phyloP scores from a whole-genome alignment of 345 rosid species.

The Passiflora organensis region DNA sequence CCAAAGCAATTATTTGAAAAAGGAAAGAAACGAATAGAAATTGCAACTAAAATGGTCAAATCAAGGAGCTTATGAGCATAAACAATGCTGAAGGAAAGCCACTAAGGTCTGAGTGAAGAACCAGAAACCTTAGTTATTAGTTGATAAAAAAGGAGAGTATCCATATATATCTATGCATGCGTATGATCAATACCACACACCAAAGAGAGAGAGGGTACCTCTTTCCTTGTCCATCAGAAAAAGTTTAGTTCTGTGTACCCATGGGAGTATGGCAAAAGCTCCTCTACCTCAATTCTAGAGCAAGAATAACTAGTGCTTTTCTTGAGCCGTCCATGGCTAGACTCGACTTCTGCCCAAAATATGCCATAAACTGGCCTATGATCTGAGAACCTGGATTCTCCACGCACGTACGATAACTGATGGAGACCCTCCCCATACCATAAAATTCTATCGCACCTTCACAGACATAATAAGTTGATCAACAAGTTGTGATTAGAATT shows the following conservation, averaged over 20 bases:
- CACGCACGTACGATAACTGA: slow-evolving; percentile 80
- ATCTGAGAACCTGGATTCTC: slow-evolving; percentile 93
- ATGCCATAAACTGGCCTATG: slow-evolving; percentile 96
- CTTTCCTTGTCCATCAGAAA: slow-evolving; percentile 40
- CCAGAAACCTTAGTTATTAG: neutral
- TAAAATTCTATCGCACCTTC: slow-evolving; percentile 91
- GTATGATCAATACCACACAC: neutral
- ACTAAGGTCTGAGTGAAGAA: neutral
- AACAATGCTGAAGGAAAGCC: neutral
- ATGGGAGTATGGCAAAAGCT: slow-evolving; percentile 77
- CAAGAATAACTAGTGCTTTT: slow-evolving; percentile 66
- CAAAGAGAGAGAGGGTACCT: slow-evolving; percentile 11
- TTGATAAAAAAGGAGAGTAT: neutral
- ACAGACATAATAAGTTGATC: slow-evolving; percentile 13
- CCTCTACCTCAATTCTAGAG: slow-evolving; percentile 83
- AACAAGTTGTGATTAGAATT: slow-evolving; percentile 12
- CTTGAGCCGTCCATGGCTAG: slow-evolving; percentile 63
- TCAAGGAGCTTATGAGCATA: neutral
- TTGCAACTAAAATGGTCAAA: neutral
- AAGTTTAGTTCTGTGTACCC: slow-evolving; percentile 95
- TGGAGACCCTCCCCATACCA: slow-evolving; percentile 98
- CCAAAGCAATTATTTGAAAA: neutral
- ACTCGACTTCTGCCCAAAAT: slow-evolving; percentile 90
- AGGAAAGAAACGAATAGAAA: neutral
- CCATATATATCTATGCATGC: neutral